Percentiles rank a stretch among this genome's conserved stretches.
These are phyloP conservation scores for Diaporthe capsici DNA, from an alignment of 2,329 filamentous ascomycete species.

Conservation along the genomic window DNA sequence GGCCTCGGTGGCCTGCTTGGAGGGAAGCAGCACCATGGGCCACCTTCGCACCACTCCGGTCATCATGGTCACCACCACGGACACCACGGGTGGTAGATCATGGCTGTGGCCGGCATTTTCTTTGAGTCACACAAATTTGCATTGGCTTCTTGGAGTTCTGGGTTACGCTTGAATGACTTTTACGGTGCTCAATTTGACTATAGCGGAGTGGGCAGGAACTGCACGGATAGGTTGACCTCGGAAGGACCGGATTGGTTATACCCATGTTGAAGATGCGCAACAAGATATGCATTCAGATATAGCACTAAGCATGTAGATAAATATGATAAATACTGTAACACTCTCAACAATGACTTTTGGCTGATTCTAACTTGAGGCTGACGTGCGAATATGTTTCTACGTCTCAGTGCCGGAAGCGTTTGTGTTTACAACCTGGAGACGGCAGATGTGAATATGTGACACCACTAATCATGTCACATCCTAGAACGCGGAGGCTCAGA, in stretches of 20 bases:
- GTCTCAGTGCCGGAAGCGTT: not conserved
- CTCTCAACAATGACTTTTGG: too few species aligned
- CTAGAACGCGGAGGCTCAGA: not conserved
- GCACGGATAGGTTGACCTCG: not conserved
- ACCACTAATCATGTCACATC: not conserved
- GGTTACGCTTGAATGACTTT: not conserved
- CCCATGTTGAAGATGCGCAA: not conserved
- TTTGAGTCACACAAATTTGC: not conserved
- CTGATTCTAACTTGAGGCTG: accelerated
- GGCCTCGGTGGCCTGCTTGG: not conserved
- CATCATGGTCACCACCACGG: not conserved
- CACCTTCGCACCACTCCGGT: not conserved
- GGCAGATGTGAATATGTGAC: too few species aligned
- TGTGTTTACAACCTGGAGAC: not conserved
- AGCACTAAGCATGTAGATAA: not conserved
- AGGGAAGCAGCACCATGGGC: not conserved
- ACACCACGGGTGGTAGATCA: not conserved
- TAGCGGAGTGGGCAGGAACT: not conserved
- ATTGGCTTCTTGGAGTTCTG: conserved; percentile 17
- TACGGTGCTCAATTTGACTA: not conserved
- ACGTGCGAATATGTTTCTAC: not conserved
- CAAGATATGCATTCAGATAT: not conserved
- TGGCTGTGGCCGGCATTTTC: not conserved
- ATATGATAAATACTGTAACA: not conserved
- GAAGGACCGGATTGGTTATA: not conserved